Conservation (phyloP, 2,329 filamentous ascomycete species). For the Curvularia lunata region DNA sequence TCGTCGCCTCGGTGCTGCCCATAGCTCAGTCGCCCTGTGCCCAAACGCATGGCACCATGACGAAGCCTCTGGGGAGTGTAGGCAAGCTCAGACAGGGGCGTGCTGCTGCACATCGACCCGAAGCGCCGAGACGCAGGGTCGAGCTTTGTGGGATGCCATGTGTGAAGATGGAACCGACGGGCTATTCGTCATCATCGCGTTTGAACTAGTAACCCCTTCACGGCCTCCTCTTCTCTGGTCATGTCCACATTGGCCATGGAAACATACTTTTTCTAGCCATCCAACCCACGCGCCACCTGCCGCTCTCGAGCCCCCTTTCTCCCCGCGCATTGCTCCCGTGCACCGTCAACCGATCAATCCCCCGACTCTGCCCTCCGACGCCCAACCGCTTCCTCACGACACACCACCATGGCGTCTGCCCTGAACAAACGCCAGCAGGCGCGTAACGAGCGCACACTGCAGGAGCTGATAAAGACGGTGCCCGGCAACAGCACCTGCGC, state of each 20-base stretch:
- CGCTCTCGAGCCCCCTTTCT: conserved; percentile 18
- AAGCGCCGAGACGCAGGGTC: conserved; percentile 22
- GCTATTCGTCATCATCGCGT: conserved; percentile 34
- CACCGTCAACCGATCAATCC: conserved; percentile 26
- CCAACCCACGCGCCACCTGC: conserved; percentile 18
- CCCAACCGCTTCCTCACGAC: conserved; percentile 27
- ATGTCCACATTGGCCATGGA: conserved; percentile 25
- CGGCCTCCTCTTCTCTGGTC: conserved; percentile 25
- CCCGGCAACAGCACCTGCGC: conserved; percentile 93
- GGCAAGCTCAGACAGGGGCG: conserved; percentile 21
- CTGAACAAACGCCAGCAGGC: conserved; percentile 97
- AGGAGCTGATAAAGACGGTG: conserved; percentile 83
- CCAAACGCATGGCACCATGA: conserved; percentile 3
- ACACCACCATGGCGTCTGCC: conserved; percentile 67
- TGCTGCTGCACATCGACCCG: conserved; percentile 19
- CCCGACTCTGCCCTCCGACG: conserved; percentile 17
- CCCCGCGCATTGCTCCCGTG: conserved; percentile 25
- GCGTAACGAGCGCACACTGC: conserved; percentile 90
- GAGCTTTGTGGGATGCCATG: conserved; percentile 31
- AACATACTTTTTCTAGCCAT: conserved; percentile 17
- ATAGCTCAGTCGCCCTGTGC: not conserved
- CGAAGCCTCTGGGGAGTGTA: conserved; percentile 4
- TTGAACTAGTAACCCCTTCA: conserved; percentile 22
- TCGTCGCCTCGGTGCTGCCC: conserved; percentile 4
- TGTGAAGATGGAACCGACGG: conserved; percentile 22